Conservation (phyloP, 129 eudicot species). For the Logfia minima region DNA sequence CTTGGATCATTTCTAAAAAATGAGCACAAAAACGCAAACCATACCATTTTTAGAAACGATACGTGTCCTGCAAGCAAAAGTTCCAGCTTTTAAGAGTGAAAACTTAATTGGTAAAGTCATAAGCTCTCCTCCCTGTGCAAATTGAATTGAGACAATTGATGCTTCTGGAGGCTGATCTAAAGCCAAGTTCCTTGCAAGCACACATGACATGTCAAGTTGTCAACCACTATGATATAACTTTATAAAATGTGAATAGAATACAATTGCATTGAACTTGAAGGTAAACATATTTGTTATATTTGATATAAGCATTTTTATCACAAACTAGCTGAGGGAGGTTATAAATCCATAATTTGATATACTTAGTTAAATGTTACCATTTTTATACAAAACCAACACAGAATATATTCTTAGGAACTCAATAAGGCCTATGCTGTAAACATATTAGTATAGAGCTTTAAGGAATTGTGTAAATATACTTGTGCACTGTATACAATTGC, state of each 20-base stretch:
- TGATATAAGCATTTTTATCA: constrained; percentile 9
- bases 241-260: constrained; percentile 7
- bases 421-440: not conserved
- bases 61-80: constrained; percentile 89
- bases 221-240: constrained; percentile 9
- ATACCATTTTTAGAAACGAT: constrained; percentile 68
- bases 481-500: not conserved
- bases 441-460: constrained; percentile 17
- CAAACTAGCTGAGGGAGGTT: constrained; percentile 13
- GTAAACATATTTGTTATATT: not conserved
- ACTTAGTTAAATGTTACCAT: not conserved
- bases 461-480: not conserved
- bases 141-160: constrained; percentile 60
- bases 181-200: constrained; percentile 57
- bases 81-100: constrained; percentile 53
- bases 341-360: constrained; percentile 1
- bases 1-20: not conserved
- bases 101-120: constrained; percentile 65
- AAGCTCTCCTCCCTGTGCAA: constrained; percentile 48
- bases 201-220: not conserved
- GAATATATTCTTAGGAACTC: not conserved
- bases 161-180: constrained; percentile 61
- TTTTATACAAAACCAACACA: constrained; percentile 1
- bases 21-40: constrained; percentile 20
- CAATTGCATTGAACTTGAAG: not conserved